Evolutionary conservation across 1,284 basidiomycete species (phyloP).

Genomic region (Pseudozyma sp.): DNA sequence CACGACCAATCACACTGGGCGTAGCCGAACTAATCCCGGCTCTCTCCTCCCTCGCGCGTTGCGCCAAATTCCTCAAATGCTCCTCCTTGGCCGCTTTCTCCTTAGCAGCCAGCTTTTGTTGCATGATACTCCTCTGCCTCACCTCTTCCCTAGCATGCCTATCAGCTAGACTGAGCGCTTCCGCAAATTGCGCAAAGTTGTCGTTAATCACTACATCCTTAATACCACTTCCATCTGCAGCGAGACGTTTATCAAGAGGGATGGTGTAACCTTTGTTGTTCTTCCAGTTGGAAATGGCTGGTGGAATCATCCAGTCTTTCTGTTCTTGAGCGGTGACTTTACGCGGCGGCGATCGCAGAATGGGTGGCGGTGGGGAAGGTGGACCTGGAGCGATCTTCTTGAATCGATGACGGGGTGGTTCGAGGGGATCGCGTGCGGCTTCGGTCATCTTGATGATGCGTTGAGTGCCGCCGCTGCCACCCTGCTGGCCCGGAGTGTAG

Average conservation of each 20-base stretch:
- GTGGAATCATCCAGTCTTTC: constrained; percentile 99
- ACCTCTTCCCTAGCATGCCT: constrained; percentile 98
- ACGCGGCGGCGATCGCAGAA: constrained; percentile 92
- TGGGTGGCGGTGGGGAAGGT: constrained; percentile 95
- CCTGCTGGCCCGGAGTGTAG: constrained; percentile 89
- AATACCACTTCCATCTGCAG: constrained; percentile 94
- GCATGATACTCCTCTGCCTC: constrained; percentile 93
- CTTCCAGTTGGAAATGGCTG: constrained; percentile 99
- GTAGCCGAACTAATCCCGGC: constrained; percentile 75
- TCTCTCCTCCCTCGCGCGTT: constrained; percentile 93
- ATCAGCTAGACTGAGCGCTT: constrained; percentile 95
- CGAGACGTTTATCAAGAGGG: constrained; percentile 96
- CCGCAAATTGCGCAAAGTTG: constrained; percentile 98
- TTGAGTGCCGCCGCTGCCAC: constrained; percentile 80
- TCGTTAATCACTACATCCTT: constrained; percentile 99
- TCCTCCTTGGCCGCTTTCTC: constrained; percentile 98
- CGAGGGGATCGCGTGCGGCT: constrained; percentile 85
- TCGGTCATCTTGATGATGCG: constrained; percentile 97
- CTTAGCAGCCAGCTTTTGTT: constrained; percentile 96
- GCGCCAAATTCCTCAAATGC: constrained; percentile 90
- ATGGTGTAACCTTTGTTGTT: constrained; percentile 99
- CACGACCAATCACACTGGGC: constrained; percentile 24
- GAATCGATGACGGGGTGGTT: constrained; percentile 96
- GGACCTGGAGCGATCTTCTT: constrained; percentile 97
- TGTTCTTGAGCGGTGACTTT: constrained; percentile 96